Percentiles rank a stretch among this genome's conserved stretches.
These are phyloP conservation scores for Escallonia rubra DNA, from an alignment of 129 eudicot species.

Conservation along the genomic window DNA sequence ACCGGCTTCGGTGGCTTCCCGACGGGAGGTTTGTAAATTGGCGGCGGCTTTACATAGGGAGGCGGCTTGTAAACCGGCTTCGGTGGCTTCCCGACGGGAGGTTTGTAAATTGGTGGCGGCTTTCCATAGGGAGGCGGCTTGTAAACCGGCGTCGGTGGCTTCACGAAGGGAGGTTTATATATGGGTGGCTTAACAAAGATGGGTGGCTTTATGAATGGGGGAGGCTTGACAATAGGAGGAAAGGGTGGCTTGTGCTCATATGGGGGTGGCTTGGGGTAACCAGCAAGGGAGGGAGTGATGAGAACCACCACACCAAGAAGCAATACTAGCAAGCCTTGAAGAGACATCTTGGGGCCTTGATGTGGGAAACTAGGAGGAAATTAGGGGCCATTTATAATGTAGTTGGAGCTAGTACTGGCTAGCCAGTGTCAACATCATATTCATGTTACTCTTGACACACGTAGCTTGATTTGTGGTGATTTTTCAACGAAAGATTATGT, in stretches of 20 bases:
- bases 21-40: no score
- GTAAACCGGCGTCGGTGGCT: neutral
- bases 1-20: neutral
- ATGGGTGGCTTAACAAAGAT: neutral
- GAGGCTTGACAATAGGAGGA: neutral
- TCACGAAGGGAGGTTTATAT: neutral
- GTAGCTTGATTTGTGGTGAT: neutral
- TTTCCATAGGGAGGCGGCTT: no score
- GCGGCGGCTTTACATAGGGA: no score
- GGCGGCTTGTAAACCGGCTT: no score
- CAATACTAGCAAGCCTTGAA: slow-evolving; percentile 9
- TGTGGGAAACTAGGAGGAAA: slow-evolving; percentile 4
- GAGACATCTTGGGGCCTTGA: slow-evolving; percentile 25
- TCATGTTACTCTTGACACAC: neutral
- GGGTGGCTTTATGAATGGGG: slow-evolving; percentile 11
- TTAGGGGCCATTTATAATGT: slow-evolving; percentile 22
- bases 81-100: no score
- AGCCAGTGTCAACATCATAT: neutral
- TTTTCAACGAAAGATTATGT: neutral
- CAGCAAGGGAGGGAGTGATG: slow-evolving; percentile 12
- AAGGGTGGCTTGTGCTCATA: slow-evolving; percentile 8
- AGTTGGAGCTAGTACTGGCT: slow-evolving; percentile 1
- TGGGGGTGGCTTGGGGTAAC: slow-evolving; percentile 1
- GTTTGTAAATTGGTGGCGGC: neutral
- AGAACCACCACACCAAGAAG: slow-evolving; percentile 24